Percentiles rank a stretch among this genome's conserved stretches.
Evolutionary conservation across 768 basidiomycete genomes (phyloP).

Genomic region (Tylopilus cervinicoccineus): DNA sequence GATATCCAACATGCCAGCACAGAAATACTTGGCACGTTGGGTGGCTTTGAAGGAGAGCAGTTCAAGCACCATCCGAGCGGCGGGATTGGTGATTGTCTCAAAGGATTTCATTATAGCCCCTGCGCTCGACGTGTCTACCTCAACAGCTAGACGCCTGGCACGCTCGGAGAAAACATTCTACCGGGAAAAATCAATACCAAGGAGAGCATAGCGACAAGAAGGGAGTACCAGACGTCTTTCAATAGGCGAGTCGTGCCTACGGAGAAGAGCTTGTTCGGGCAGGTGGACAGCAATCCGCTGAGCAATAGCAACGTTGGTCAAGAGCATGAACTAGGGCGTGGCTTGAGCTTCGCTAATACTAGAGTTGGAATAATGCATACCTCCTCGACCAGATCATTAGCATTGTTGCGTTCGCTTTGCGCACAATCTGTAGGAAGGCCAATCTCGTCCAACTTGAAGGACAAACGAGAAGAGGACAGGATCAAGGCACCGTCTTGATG

Average conservation of each 20-base stretch:
- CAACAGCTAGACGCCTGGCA: conserved; percentile 78
- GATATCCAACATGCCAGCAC: conserved; percentile 98
- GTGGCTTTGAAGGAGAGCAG: conserved; percentile 89
- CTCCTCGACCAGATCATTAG: conserved; percentile 86
- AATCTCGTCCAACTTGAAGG: conserved; percentile 74
- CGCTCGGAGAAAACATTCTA: conserved; percentile 78
- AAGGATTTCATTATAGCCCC: conserved; percentile 85
- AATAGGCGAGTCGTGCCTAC: conserved; percentile 90
- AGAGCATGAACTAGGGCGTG: conserved; percentile 77
- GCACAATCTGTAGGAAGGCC: conserved; percentile 80
- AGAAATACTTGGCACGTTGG: conserved; percentile 96
- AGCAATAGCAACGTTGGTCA: conserved; percentile 86
- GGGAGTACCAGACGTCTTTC: conserved; percentile 75
- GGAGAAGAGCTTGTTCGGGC: conserved; percentile 94
- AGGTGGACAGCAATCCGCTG: conserved; percentile 91
- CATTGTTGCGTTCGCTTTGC: conserved; percentile 60
- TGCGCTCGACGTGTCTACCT: conserved; percentile 74
- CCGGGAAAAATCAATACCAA: conserved; percentile 7
- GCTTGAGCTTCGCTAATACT: conserved; percentile 1
- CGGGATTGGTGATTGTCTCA: conserved; percentile 65
- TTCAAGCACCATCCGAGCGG: conserved; percentile 75
- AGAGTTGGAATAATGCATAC: conserved; percentile 37
- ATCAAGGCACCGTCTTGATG: conserved; percentile 78
- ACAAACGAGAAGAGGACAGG: conserved; percentile 63
- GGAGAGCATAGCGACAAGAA: background rate